These are phyloP conservation scores for Castanea mollissima DNA, from an alignment of 306 rosid species.

Conservation along the genomic window DNA sequence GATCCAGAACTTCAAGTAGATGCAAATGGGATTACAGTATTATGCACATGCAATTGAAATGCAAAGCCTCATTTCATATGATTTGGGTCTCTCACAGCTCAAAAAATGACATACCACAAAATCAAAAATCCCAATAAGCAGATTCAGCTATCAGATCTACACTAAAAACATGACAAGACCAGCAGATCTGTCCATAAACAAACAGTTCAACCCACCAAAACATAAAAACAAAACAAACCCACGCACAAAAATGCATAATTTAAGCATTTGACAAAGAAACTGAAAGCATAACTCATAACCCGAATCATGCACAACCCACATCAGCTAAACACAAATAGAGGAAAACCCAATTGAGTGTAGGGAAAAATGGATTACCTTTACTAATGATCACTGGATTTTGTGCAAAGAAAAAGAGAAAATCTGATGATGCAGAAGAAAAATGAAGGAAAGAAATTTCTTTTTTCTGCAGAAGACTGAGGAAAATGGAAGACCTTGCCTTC, in stretches of 20 bases:
- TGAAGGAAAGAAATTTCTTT: background rate
- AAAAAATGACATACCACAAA: constrained; percentile 2
- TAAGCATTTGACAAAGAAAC: background rate
- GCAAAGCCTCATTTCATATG: constrained; percentile 1
- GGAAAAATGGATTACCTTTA: constrained; percentile 29
- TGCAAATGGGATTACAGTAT: background rate
- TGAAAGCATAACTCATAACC: background rate
- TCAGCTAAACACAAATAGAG: background rate
- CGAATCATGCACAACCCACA: constrained; percentile 3
- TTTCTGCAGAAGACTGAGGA: constrained; percentile 26
- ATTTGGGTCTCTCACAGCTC: background rate
- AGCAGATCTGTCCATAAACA: constrained; percentile 35
- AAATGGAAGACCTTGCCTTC: constrained; percentile 17
- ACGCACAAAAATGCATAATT: background rate
- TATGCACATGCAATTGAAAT: background rate
- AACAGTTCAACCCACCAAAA: constrained; percentile 7
- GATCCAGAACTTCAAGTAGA: constrained; percentile 34
- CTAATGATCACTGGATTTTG: background rate
- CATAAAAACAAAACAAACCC: background rate
- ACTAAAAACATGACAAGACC: constrained; percentile 13
- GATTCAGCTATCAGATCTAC: constrained; percentile 39
- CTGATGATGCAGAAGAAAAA: constrained; percentile 33
- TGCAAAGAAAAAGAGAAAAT: background rate
- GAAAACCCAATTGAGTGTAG: background rate
- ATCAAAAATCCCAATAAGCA: constrained; percentile 8